Evolutionary conservation across 2,329 filamentous ascomycete species (phyloP).

Genomic region (Aspergillus ruber): DNA sequence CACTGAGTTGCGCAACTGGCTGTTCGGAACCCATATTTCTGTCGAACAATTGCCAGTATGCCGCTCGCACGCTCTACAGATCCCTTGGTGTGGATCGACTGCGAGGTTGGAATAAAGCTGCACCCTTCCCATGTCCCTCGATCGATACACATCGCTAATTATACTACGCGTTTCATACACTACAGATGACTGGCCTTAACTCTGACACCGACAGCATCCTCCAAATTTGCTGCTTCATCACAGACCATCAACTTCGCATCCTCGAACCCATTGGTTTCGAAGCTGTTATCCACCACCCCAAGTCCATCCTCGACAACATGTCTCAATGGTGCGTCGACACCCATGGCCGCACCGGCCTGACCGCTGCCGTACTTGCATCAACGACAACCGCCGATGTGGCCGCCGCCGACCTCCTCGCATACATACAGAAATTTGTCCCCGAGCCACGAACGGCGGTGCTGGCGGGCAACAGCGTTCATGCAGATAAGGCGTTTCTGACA

Average conservation of each 20-base stretch:
- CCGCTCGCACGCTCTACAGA: slow-evolving; percentile 48
- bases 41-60: slow-evolving; percentile 23
- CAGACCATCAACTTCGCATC: slow-evolving; percentile 68
- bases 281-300: slow-evolving; percentile 66
- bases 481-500: slow-evolving; percentile 74
- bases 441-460: slow-evolving; percentile 62
- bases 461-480: slow-evolving; percentile 90
- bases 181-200: slow-evolving; percentile 85
- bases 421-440: slow-evolving; percentile 68
- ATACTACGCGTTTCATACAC: slow-evolving; percentile 1
- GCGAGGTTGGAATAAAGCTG: slow-evolving; percentile 47
- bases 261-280: slow-evolving; percentile 75
- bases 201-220: slow-evolving; percentile 75
- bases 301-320: slow-evolving; percentile 68
- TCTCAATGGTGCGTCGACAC: slow-evolving; percentile 81
- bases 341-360: slow-evolving; percentile 76
- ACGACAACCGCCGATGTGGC: slow-evolving; percentile 65
- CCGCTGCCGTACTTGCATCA: slow-evolving; percentile 66
- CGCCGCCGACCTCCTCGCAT: slow-evolving; percentile 65
- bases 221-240: slow-evolving; percentile 88
- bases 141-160: not conserved
- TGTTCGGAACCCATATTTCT: not conserved
- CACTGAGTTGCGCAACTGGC: not conserved
- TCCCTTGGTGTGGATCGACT: slow-evolving; percentile 82
- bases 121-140: not conserved